These are phyloP conservation scores for Hypholoma fasciculare DNA, from an alignment of 768 basidiomycete species.

Conservation along the genomic window DNA sequence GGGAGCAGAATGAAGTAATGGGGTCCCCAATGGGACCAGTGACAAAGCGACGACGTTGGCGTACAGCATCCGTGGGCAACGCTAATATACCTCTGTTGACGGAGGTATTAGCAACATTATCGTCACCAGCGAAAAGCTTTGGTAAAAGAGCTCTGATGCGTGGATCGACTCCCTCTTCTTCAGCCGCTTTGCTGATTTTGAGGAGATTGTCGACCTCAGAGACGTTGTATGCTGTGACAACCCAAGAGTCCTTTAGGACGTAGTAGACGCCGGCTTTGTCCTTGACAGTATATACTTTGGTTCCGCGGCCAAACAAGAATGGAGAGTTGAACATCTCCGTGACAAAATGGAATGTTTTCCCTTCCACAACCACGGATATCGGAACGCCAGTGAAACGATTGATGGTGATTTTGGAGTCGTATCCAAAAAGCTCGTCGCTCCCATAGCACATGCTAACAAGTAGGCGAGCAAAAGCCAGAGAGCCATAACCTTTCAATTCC, in stretches of 20 bases:
- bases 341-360: not conserved
- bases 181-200: not conserved
- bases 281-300: constrained; percentile 1
- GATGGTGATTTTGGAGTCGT: not conserved
- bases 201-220: constrained; percentile 3
- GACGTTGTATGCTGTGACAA: not conserved
- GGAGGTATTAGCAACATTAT: not conserved
- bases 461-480: not conserved
- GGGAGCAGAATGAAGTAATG: not conserved
- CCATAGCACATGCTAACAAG: not conserved
- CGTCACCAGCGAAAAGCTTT: not conserved
- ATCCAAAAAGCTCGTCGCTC: not conserved
- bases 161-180: not conserved
- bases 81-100: not conserved
- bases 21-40: not conserved
- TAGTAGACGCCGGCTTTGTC: not conserved
- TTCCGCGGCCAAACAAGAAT: constrained; percentile 2
- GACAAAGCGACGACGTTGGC: not conserved
- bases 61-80: too few species aligned
- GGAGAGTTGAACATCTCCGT: not conserved
- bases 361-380: not conserved
- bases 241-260: constrained; percentile 8
- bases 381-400: not conserved
- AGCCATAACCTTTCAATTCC: not conserved
- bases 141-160: not conserved